Evolutionary conservation across 208 protist species (phyloP).

Genomic region (Endotrypanum monterogeii): DNA sequence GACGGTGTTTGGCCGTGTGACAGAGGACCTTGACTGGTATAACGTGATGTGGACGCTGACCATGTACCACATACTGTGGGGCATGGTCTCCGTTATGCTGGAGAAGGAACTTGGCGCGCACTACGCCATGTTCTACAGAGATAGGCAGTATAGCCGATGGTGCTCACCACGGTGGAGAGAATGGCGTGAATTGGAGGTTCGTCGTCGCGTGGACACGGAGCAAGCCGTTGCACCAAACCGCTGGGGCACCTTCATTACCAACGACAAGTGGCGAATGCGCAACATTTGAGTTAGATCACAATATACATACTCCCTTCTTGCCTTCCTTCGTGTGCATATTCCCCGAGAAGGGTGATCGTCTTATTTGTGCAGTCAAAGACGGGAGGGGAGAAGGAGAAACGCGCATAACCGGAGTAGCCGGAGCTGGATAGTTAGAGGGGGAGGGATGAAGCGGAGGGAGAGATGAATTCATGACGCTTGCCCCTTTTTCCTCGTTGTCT

Average conservation of each 20-base stretch:
- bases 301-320: too few species aligned
- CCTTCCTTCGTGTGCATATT: not conserved
- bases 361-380: not conserved
- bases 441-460: not conserved
- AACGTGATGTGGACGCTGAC: constrained; percentile 68
- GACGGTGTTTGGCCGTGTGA: constrained; percentile 64
- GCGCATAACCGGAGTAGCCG: not conserved
- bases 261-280: constrained; percentile 68
- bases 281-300: constrained; percentile 29
- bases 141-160: constrained; percentile 67
- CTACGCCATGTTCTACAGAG: constrained; percentile 81
- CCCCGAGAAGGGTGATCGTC: not conserved
- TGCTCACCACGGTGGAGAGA: constrained; percentile 88
- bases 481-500: not conserved
- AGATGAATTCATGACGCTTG: not conserved
- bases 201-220: constrained; percentile 54
- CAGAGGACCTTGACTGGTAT: constrained; percentile 82
- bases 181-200: constrained; percentile 81
- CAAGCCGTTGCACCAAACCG: constrained; percentile 52
- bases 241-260: constrained; percentile 76
- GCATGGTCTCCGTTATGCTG: constrained; percentile 61
- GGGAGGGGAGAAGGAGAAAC: not conserved
- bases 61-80: constrained; percentile 81
- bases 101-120: constrained; percentile 73
- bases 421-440: too few species aligned